Conservation (phyloP, 2,329 filamentous ascomycete genomes). For the Fusarium sp. region DNA sequence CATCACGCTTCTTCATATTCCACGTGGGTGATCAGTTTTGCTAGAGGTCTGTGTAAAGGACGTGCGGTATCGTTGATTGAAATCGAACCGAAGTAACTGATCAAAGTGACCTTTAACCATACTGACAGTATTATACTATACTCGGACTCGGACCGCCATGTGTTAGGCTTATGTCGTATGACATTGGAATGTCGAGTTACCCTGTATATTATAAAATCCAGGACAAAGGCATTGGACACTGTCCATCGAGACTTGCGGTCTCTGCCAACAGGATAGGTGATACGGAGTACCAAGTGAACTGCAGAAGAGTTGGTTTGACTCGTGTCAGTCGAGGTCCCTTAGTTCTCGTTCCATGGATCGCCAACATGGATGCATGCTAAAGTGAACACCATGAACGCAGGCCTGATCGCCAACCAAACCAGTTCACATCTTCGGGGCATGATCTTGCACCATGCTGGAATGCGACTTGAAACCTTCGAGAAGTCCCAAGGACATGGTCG, state of each 20-base stretch:
- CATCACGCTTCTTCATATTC: slow-evolving; percentile 16
- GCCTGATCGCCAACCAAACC: slow-evolving; percentile 40
- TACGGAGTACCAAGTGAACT: background rate
- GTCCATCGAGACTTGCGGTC: slow-evolving; percentile 12
- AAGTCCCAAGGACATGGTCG: slow-evolving; percentile 52
- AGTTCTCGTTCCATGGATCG: slow-evolving; percentile 40
- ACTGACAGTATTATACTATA: background rate
- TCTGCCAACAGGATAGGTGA: slow-evolving; percentile 9
- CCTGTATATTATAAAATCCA: background rate
- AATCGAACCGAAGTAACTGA: background rate
- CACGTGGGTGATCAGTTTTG: slow-evolving; percentile 29
- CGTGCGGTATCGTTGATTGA: slow-evolving; percentile 37
- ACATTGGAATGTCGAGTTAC: background rate
- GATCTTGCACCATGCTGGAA: slow-evolving; percentile 48
- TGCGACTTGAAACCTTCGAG: slow-evolving; percentile 50
- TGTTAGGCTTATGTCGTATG: background rate
- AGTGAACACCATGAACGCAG: slow-evolving; percentile 31
- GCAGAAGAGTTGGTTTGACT: slow-evolving; percentile 25
- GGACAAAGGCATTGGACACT: slow-evolving; percentile 20
- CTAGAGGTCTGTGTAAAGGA: slow-evolving; percentile 29
- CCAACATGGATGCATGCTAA: slow-evolving; percentile 44
- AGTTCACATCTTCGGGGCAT: slow-evolving; percentile 45
- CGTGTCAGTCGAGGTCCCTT: slow-evolving; percentile 29
- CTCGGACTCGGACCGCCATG: too few relatives aligned
- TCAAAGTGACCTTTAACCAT: background rate